Evolutionary conservation across 371 early-diverging fungal genomes (phyloP).

Genomic region (Enteropsectra breve): DNA sequence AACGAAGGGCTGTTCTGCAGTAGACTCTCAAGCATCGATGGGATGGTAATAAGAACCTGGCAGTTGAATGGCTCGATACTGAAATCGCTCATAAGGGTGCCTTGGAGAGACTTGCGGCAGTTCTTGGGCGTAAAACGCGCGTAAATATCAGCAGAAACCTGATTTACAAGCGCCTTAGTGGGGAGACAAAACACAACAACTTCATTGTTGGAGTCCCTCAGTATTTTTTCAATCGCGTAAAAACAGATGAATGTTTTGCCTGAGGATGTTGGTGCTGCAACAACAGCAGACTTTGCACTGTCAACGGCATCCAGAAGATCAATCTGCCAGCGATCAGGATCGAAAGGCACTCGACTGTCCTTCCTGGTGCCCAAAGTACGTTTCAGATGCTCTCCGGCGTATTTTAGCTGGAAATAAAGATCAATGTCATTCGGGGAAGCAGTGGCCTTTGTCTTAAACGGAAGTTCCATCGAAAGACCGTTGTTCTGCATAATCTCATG

Average conservation of each 20-base stretch:
- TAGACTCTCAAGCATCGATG: slow-evolving; percentile 58
- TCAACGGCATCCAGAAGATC: slow-evolving; percentile 62
- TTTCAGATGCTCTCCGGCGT: slow-evolving; percentile 58
- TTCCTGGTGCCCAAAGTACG: slow-evolving; percentile 52
- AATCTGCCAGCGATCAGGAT: slow-evolving; percentile 64
- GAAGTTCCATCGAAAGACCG: slow-evolving; percentile 20
- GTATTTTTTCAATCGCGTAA: slow-evolving; percentile 64
- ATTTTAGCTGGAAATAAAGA: slow-evolving; percentile 59
- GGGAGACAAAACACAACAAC: slow-evolving; percentile 63
- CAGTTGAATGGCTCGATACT: slow-evolving; percentile 54
- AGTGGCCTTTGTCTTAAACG: slow-evolving; percentile 8
- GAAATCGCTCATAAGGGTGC: slow-evolving; percentile 56
- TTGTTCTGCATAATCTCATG: slow-evolving; percentile 52
- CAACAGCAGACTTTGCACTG: slow-evolving; percentile 57
- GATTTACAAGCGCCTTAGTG: slow-evolving; percentile 65
- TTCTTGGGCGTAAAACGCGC: slow-evolving; percentile 61
- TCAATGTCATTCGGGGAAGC: slow-evolving; percentile 56
- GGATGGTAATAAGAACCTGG: slow-evolving; percentile 63
- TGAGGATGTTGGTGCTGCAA: slow-evolving; percentile 63
- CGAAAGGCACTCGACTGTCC: slow-evolving; percentile 62
- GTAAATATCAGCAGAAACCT: slow-evolving; percentile 64
- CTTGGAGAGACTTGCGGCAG: slow-evolving; percentile 54
- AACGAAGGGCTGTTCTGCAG: too few relatives aligned
- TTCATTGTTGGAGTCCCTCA: slow-evolving; percentile 58
- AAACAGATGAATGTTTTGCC: slow-evolving; percentile 65